Evolutionary conservation across 2,329 filamentous ascomycete species (phyloP).

Genomic region (Alternaria sp.): DNA sequence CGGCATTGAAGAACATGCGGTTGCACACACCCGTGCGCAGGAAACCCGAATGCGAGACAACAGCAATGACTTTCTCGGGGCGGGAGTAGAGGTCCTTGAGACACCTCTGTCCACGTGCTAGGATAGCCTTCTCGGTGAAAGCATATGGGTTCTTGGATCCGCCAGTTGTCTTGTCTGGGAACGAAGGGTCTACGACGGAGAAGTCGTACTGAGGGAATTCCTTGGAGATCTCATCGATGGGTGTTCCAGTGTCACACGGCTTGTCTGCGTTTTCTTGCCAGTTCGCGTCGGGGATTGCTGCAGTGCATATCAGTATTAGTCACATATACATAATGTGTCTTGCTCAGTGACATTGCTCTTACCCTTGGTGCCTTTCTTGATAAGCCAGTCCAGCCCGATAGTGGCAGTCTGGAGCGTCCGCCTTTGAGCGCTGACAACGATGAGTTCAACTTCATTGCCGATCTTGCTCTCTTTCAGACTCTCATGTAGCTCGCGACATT

Average conservation of each 20-base stretch:
- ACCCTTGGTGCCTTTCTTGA: slow-evolving; percentile 54
- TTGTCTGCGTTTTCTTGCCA: slow-evolving; percentile 65
- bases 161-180: slow-evolving; percentile 66
- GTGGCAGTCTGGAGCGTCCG: slow-evolving; percentile 70
- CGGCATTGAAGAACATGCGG: slow-evolving; percentile 61
- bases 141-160: slow-evolving; percentile 55
- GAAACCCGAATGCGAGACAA: slow-evolving; percentile 71
- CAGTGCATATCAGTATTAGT: background rate
- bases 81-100: slow-evolving; percentile 60
- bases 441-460: slow-evolving; percentile 57
- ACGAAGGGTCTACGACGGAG: slow-evolving; percentile 63
- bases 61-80: slow-evolving; percentile 67
- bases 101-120: slow-evolving; percentile 61
- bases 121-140: slow-evolving; percentile 60
- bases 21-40: slow-evolving; percentile 64
- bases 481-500: slow-evolving; percentile 50
- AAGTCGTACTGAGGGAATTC: slow-evolving; percentile 67
- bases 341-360: background rate
- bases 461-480: slow-evolving; percentile 47
- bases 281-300: slow-evolving; percentile 63
- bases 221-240: slow-evolving; percentile 51
- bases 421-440: slow-evolving; percentile 70
- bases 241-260: slow-evolving; percentile 68
- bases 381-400: slow-evolving; percentile 64
- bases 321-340: background rate